These are phyloP conservation scores for Arthroderma sp. DNA, from an alignment of 2,329 filamentous ascomycete species.

Conservation along the genomic window DNA sequence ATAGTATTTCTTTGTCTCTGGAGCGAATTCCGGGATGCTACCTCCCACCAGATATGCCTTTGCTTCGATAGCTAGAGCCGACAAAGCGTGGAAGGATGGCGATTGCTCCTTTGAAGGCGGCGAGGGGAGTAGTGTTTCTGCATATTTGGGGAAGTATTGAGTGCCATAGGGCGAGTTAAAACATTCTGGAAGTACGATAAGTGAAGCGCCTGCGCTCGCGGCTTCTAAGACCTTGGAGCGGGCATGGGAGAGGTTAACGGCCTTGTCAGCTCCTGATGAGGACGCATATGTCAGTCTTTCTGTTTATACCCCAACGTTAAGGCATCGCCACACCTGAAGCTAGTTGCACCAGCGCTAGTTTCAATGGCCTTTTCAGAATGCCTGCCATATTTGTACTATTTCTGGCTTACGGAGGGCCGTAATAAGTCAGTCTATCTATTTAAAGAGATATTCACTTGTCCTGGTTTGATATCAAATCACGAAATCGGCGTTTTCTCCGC, in stretches of 20 bases:
- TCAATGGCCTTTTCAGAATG: constrained; percentile 62
- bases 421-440: too few relatives aligned
- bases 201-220: constrained; percentile 58
- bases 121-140: constrained; percentile 70
- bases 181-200: constrained; percentile 92
- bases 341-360: constrained; percentile 70
- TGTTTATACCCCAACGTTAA: too few relatives aligned
- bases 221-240: constrained; percentile 73
- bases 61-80: constrained; percentile 64
- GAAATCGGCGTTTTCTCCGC: too few relatives aligned
- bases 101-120: constrained; percentile 58
- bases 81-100: constrained; percentile 76
- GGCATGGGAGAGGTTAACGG: constrained; percentile 68
- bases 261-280: constrained; percentile 57
- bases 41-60: constrained; percentile 75
- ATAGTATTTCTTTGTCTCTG: constrained; percentile 58
- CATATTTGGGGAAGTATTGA: constrained; percentile 80
- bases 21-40: constrained; percentile 74
- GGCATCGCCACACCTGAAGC: constrained; percentile 45
- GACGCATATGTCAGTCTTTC: not conserved
- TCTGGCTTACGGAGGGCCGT: too few relatives aligned
- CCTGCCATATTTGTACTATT: constrained; percentile 30
- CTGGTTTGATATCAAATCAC: too few relatives aligned
- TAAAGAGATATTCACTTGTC: too few relatives aligned
- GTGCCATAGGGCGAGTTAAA: constrained; percentile 98